Conservation (phyloP, 192 early-diverging fungal genomes). For the Coemansia sp. region DNA sequence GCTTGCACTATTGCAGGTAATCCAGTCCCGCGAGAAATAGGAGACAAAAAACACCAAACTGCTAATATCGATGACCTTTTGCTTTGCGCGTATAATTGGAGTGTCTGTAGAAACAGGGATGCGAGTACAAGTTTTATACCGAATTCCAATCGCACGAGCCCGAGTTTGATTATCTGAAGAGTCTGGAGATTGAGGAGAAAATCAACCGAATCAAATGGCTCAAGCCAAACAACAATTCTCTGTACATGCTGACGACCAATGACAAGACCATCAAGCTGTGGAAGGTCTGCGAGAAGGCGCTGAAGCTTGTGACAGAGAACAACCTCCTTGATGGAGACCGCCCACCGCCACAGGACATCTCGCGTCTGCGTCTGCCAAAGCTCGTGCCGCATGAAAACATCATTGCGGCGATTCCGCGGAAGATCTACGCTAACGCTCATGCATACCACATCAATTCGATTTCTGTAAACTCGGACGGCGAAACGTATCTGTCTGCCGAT, state of each 20-base stretch:
- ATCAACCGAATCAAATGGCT: conserved; percentile 99
- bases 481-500: conserved; percentile 97
- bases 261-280: conserved; percentile 99
- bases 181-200: conserved; percentile 99
- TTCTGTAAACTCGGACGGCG: conserved; percentile 97
- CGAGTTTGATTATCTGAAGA: conserved; percentile 99
- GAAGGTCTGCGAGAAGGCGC: conserved; percentile 98
- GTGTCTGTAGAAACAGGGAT: conserved; percentile 87
- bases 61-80: not conserved
- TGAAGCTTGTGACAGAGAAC: conserved; percentile 93
- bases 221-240: conserved; percentile 92
- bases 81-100: not conserved
- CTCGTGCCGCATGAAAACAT: conserved; percentile 94
- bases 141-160: conserved; percentile 99
- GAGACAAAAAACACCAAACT: not conserved
- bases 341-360: conserved; percentile 49
- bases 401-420: conserved; percentile 91
- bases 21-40: too few relatives aligned
- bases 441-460: conserved; percentile 99
- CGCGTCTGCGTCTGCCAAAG: conserved; percentile 75
- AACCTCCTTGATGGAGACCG: conserved; percentile 75
- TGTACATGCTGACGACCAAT: conserved; percentile 97
- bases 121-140: conserved; percentile 99
- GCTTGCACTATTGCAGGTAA: too few relatives aligned
- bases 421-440: conserved; percentile 97